Evolutionary conservation across 176 grass and related monocot genomes (phyloP), one percentile per base, ranked within the genome.

Genomic region (Oryza punctata): DNA sequence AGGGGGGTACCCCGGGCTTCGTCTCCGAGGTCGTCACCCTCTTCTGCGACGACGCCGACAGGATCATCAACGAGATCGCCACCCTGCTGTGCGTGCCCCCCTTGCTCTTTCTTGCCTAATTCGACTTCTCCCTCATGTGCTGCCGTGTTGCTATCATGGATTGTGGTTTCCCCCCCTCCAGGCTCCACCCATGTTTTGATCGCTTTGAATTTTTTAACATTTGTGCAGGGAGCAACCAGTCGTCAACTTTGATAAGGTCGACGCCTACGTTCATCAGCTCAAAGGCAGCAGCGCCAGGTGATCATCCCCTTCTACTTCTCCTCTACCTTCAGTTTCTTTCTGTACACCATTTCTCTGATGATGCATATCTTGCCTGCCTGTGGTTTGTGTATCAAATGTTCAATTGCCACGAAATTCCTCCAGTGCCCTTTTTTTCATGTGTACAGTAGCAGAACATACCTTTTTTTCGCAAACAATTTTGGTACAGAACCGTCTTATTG

Each of bases 221-320:
- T 29, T 33, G 38, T 45, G 44, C 85, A 97, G 94, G 65, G 65
- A 90, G 29, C 87, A 97, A 79, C 44, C 85, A 4, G n/a, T 59
- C 43, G 92, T 92, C 77, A 90, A 97, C 74, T 97, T 89, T 8
- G 69, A 73, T 43, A 94, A 92, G 84, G 86, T 97, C 82, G 87
- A 94, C 45, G 94, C 73, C 23, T 78, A 78, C 49, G 94, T 94
- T 80, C 94, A 97, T 65, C 94, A 97, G 61, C 86, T 97, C 27
- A 97, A 92, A 75, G 94, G 92, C 49, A 94, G 94, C 86, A 97
- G 92, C 90, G 87, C 90, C 33, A 97, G 94, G 92, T 97, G 41
- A 77, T 25, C 26, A 21, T 29, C 28, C 61, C 40, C 57, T 44
- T 44, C 21, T 76, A 81, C 7, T 11, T 72, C 65, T 83, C 12